Conservation (phyloP, 192 early-diverging fungal species). For the Umbelopsis isabellina region DNA sequence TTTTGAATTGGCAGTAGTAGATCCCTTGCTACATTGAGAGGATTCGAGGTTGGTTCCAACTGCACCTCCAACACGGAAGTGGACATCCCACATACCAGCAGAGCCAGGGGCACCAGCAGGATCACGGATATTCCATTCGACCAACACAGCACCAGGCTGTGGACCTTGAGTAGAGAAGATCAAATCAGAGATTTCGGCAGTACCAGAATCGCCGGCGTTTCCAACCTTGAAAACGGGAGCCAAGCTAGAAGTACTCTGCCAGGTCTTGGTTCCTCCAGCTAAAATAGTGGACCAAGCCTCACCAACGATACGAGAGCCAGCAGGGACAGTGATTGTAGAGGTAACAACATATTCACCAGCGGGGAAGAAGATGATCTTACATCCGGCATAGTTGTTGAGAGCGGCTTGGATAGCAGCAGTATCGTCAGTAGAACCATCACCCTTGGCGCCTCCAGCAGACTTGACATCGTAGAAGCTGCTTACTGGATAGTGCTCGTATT, state of each 20-base stretch:
- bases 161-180: slow-evolving; percentile 27
- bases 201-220: slow-evolving; percentile 41
- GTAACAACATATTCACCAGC: slow-evolving; percentile 40
- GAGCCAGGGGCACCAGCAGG: slow-evolving; percentile 24
- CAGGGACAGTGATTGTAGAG: slow-evolving; percentile 40
- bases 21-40: slow-evolving; percentile 25
- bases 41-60: slow-evolving; percentile 34
- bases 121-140: slow-evolving; percentile 45
- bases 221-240: slow-evolving; percentile 45
- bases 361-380: slow-evolving; percentile 44
- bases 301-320: slow-evolving; percentile 37
- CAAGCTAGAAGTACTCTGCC: slow-evolving; percentile 26
- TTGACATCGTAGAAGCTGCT: slow-evolving; percentile 36
- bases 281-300: slow-evolving; percentile 46
- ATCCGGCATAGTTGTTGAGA: slow-evolving; percentile 28
- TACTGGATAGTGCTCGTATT: slow-evolving; percentile 35
- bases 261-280: slow-evolving; percentile 33
- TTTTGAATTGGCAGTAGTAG: slow-evolving; percentile 3
- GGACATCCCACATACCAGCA: slow-evolving; percentile 48
- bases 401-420: slow-evolving; percentile 40
- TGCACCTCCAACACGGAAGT: slow-evolving; percentile 47
- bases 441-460: slow-evolving; percentile 40
- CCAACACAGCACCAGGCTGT: slow-evolving; percentile 42
- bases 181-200: slow-evolving; percentile 42
- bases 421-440: slow-evolving; percentile 50